These are phyloP conservation scores for Aspergillus novofumigatus DNA, from an alignment of 2,329 filamentous ascomycete species.

Conservation along the genomic window DNA sequence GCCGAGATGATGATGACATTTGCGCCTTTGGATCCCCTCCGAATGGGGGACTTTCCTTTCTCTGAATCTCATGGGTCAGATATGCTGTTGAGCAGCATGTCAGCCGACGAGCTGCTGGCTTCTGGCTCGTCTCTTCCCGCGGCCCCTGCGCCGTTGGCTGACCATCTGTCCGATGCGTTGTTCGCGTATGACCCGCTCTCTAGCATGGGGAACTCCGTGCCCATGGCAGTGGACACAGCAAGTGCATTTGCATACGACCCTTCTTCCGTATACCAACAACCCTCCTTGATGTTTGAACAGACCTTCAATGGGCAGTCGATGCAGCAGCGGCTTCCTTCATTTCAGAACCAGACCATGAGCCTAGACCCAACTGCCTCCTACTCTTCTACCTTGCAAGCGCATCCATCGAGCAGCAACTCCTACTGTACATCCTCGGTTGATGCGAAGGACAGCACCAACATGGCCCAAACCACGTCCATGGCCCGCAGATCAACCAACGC, in stretches of 20 bases:
- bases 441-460: not conserved
- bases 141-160: slow-evolving; percentile 7
- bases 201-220: slow-evolving; percentile 12
- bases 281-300: slow-evolving; percentile 14
- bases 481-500: not conserved
- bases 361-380: slow-evolving; percentile 8
- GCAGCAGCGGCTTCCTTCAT: slow-evolving; percentile 2
- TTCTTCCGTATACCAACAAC: slow-evolving; percentile 18
- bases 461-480: not conserved
- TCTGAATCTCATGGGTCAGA: slow-evolving; percentile 5
- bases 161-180: slow-evolving; percentile 23
- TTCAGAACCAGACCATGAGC: slow-evolving; percentile 9
- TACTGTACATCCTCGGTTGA: slow-evolving; percentile 10
- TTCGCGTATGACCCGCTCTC: slow-evolving; percentile 23
- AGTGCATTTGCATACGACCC: slow-evolving; percentile 20
- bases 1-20: slow-evolving; percentile 11
- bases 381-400: slow-evolving; percentile 8
- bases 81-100: slow-evolving; percentile 5
- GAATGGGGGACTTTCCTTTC: slow-evolving; percentile 11
- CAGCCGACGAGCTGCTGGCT: slow-evolving; percentile 12
- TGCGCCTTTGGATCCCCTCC: slow-evolving; percentile 8
- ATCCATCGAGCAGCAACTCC: slow-evolving; percentile 1
- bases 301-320: slow-evolving; percentile 6
- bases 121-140: slow-evolving; percentile 13
- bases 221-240: slow-evolving; percentile 18